Percentiles rank a stretch among this genome's conserved stretches.
These are phyloP conservation scores for carrot (Daucus carota) DNA, from an alignment of 129 eudicot species.

Conservation along the genomic window DH1_v3.0 NC_030384.2:43203501-43204000, in stretches of 20 bases:
- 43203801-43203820: conserved; percentile 73
- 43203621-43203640: background rate
- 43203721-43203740: background rate
- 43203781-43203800: conserved; percentile 59
- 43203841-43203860: background rate
- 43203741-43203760: background rate
- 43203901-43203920: background rate
- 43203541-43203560: background rate
- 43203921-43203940: background rate
- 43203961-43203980: background rate
- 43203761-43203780: conserved; percentile 24
- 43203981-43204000: background rate
- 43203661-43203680: background rate
- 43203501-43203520: background rate
- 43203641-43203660: background rate
- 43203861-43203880: background rate
- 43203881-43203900: background rate
- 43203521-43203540: background rate
- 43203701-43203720: conserved; percentile 12
- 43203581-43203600: conserved; percentile 24
- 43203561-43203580: background rate
- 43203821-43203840: conserved; percentile 51
- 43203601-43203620: conserved; percentile 20
- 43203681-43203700: background rate
- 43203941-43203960: background rate